phyloP scores from a whole-genome alignment of 2,329 filamentous ascomycete genomes.

The Lachnellula arida region DNA sequence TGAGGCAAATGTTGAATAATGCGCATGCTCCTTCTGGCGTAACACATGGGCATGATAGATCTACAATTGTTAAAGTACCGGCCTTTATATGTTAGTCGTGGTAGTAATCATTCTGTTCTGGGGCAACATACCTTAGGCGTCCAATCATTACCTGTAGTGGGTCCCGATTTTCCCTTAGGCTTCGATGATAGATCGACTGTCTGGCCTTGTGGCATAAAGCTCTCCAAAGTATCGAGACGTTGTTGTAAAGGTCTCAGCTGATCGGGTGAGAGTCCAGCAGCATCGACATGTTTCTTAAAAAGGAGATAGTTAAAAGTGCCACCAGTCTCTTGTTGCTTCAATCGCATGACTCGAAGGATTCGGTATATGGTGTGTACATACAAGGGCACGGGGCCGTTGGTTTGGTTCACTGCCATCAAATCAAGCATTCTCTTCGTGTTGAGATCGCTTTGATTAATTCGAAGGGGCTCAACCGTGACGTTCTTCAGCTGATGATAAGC shows the following conservation, averaged over 20 bases:
- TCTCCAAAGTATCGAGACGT: constrained; percentile 58
- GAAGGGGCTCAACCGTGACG: constrained; percentile 41
- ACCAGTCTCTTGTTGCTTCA: constrained; percentile 30
- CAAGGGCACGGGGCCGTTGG: constrained; percentile 39
- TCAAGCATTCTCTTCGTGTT: constrained; percentile 49
- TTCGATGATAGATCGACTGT: background rate
- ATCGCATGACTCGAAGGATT: constrained; percentile 48
- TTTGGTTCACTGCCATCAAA: constrained; percentile 47
- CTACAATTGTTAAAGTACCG: constrained; percentile 59
- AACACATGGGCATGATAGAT: constrained; percentile 69
- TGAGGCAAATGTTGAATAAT: constrained; percentile 68
- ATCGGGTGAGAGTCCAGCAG: constrained; percentile 37
- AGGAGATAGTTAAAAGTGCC: constrained; percentile 40
- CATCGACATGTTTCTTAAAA: constrained; percentile 37
- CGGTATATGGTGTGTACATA: constrained; percentile 46
- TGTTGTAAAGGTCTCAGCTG: constrained; percentile 54
- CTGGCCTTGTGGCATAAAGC: constrained; percentile 47
- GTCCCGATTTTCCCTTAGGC: background rate
- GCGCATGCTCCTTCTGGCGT: constrained; percentile 62
- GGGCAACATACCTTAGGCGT: constrained; percentile 12
- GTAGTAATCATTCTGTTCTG: background rate
- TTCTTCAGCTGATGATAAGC: constrained; percentile 35
- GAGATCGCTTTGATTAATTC: constrained; percentile 43
- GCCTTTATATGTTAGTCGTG: constrained; percentile 26
- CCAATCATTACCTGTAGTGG: constrained; percentile 21